Evolutionary conservation across 2,329 filamentous ascomycete species (phyloP).

Genomic region (Aspergillus ustus): DNA sequence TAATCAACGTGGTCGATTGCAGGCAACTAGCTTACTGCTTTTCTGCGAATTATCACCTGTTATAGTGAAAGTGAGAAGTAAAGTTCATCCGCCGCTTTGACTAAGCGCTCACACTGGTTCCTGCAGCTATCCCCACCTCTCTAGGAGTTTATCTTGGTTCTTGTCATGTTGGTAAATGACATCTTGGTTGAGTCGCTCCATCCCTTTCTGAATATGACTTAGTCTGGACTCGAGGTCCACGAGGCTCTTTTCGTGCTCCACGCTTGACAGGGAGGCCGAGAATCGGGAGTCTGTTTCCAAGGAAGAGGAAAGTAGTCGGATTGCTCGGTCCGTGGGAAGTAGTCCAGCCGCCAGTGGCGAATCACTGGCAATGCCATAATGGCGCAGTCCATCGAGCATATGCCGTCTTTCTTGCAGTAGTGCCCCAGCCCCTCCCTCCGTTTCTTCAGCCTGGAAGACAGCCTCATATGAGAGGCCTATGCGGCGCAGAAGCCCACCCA

Average conservation of each 20-base stretch:
- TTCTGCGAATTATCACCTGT: neutral
- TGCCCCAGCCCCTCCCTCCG: conserved; percentile 22
- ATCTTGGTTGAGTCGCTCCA: conserved; percentile 40
- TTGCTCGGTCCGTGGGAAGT: conserved; percentile 37
- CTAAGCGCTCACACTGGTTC: neutral
- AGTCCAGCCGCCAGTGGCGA: conserved; percentile 37
- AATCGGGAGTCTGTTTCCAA: conserved; percentile 37
- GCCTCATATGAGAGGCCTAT: conserved; percentile 37
- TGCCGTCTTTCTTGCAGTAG: conserved; percentile 38
- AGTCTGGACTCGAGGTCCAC: conserved; percentile 37
- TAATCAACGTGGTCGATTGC: no score
- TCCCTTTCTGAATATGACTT: conserved; percentile 35
- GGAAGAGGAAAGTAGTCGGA: conserved; percentile 36
- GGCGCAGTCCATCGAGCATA: conserved; percentile 34
- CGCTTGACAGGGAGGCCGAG: conserved; percentile 33
- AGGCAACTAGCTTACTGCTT: neutral
- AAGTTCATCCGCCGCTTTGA: neutral
- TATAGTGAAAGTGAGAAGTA: neutral
- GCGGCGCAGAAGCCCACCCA: conserved; percentile 40
- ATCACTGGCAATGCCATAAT: conserved; percentile 35
- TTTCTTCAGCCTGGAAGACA: conserved; percentile 29
- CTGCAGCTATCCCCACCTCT: conserved; percentile 34
- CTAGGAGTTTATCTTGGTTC: conserved; percentile 36
- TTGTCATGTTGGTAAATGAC: conserved; percentile 38
- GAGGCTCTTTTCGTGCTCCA: conserved; percentile 33